These are phyloP conservation scores for Diplosphaera chodatii DNA, from an alignment of 139 green algal species.

Conservation along the genomic window DNA sequence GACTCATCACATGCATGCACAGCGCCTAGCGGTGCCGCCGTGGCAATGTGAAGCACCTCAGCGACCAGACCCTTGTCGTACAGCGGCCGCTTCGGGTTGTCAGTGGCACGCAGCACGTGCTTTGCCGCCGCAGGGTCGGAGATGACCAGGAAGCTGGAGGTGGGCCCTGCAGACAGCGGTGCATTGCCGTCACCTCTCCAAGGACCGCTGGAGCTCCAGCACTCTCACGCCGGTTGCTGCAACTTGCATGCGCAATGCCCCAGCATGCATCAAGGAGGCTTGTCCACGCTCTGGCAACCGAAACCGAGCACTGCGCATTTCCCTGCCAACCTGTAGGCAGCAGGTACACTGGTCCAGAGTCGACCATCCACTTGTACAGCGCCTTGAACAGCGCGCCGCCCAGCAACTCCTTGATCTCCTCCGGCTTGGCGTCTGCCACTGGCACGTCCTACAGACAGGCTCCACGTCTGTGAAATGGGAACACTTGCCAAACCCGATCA, in stretches of 20 bases:
- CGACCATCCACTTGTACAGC: conserved; percentile 81
- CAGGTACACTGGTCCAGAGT: conserved; percentile 92
- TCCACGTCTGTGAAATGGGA: no score
- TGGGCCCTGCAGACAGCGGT: conserved; percentile 66
- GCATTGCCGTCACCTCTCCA: no score
- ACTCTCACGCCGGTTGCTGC: no score
- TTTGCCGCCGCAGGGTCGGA: conserved; percentile 89
- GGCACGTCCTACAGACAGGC: conserved; percentile 85
- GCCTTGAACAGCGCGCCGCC: conserved; percentile 93
- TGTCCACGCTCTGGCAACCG: no score
- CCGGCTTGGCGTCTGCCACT: conserved; percentile 88
- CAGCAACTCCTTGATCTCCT: conserved; percentile 95
- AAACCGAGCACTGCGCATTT: no score
- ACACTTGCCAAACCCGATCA: no score
- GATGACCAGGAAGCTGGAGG: conserved; percentile 85
- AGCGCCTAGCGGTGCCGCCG: no score
- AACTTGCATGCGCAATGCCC: no score
- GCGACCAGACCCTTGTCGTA: conserved; percentile 92
- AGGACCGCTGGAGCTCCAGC: no score
- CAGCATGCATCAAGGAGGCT: no score
- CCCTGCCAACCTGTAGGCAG: conserved; percentile 81
- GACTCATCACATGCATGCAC: no score
- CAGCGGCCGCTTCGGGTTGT: conserved; percentile 64
- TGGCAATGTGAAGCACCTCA: no score
- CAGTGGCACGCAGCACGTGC: conserved; percentile 85